Base-by-base conservation (phyloP, 139 green algal genomes). In the Penium margaritaceum region DNA sequence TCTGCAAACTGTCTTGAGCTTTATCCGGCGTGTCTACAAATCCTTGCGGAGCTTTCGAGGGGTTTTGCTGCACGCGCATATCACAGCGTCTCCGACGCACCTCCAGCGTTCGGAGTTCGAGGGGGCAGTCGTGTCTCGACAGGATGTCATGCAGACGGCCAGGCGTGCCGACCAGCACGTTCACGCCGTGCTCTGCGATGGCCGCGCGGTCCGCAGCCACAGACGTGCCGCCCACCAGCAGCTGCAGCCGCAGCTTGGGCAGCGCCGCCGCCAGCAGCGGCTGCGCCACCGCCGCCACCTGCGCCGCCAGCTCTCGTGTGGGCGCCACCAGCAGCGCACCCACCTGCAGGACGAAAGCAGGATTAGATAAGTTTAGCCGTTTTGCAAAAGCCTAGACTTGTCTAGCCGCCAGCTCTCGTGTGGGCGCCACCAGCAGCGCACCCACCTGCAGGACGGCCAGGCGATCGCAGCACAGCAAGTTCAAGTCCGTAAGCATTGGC, bases 101-200 rank as follows among this genome's bases (percentile, higher is more conserved):
- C 70, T 92, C 88, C 5, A 91, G 61, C 1, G 61, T 63, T 1
- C 77, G 83, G 19, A 79, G 43, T 86, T 95, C 88, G 81, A 96
- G 60, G 15, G 24, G 24, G 33, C 60, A 46, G 2, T 77, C 17
- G 41, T 80, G 87, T 29, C 89, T 81, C 73, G 88, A 83, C 72
- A 97, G 82, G 1, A 96, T 44, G 78, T 98, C 93, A 39, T 91
- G 77, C 32, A 98, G 74, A 37, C 94, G 81, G 4, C 94, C 93
- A 0, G 95, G 94, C 5, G 94, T 98, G 76, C 91, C 94, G 0
- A 99, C 72, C 9, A 99, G 70, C 38, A 98, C 75, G 21, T 93
- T 34, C 33, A 77, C 77, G 24, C 70, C 76, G 17, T 67, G n/a
- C 43, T 62, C 30, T 34, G 84, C 83, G 53, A 97, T 85, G 0